phyloP scores from a whole-genome alignment of 305 asterid species.

The Salvia sclarea region DNA sequence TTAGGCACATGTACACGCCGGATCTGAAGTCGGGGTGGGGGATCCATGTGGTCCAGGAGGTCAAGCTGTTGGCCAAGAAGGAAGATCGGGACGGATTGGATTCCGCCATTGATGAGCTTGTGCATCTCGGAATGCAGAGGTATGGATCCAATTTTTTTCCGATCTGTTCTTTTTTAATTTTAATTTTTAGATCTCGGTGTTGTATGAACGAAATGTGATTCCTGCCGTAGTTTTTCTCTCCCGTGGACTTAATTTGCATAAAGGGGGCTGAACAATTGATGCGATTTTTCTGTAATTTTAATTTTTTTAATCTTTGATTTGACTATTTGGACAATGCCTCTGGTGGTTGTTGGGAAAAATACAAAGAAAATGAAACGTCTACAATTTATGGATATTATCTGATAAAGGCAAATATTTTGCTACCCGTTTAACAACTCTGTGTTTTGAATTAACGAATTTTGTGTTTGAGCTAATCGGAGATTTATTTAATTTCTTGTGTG shows the following conservation, averaged over 20 bases:
- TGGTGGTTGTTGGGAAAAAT: background rate
- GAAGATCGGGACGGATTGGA: slow-evolving; percentile 64
- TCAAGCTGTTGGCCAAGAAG: slow-evolving; percentile 71
- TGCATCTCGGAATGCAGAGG: slow-evolving; percentile 84
- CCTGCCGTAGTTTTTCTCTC: background rate
- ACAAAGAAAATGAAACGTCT: background rate
- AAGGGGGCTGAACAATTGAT: background rate
- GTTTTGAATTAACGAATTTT: background rate
- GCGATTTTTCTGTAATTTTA: background rate
- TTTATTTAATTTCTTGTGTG: background rate
- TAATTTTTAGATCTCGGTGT: background rate
- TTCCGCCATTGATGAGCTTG: slow-evolving; percentile 71
- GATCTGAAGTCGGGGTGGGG: slow-evolving; percentile 97
- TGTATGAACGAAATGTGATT: background rate
- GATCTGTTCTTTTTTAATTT: background rate
- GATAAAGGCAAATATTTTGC: background rate
- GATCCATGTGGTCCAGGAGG: slow-evolving; percentile 85
- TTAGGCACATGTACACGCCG: slow-evolving; percentile 80
- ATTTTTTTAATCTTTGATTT: background rate
- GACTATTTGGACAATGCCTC: background rate
- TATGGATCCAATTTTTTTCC: slow-evolving; percentile 22
- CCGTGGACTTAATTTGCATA: background rate
- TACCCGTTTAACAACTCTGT: background rate
- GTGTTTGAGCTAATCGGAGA: background rate
- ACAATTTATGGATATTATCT: background rate